These are phyloP conservation scores for Ochromonas danica DNA, from an alignment of 108 stramenopile genomes.

Conservation along the genomic window DNA sequence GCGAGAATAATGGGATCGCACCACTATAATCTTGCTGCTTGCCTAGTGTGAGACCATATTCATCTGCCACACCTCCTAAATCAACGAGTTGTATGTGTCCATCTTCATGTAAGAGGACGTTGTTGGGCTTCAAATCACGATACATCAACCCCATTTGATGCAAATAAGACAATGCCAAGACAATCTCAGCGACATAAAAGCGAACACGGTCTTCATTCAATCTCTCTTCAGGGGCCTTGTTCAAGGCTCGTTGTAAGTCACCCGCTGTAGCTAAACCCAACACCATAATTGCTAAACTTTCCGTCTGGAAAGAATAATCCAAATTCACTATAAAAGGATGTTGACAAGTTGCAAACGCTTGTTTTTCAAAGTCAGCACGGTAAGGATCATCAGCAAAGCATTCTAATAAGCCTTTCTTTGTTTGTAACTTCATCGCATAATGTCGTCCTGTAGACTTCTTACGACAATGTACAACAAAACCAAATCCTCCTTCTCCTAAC, in stretches of 20 bases:
- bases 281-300: slow-evolving; percentile 53
- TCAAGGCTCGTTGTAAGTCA: slow-evolving; percentile 53
- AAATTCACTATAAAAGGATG: slow-evolving; percentile 59
- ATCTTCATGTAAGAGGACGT: slow-evolving; percentile 57
- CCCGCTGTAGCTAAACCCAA: slow-evolving; percentile 56
- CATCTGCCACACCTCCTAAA: slow-evolving; percentile 47
- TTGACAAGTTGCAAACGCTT: slow-evolving; percentile 51
- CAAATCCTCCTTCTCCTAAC: slow-evolving; percentile 58
- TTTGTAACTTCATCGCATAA: slow-evolving; percentile 64
- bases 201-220: slow-evolving; percentile 42
- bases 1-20: slow-evolving; percentile 24
- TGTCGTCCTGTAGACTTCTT: slow-evolving; percentile 58
- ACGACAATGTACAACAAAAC: slow-evolving; percentile 52
- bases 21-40: neutral
- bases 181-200: slow-evolving; percentile 61
- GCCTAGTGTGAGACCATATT: slow-evolving; percentile 29
- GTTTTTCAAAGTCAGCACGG: slow-evolving; percentile 56
- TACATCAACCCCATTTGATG: slow-evolving; percentile 63
- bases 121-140: slow-evolving; percentile 60
- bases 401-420: slow-evolving; percentile 53
- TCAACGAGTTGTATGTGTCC: slow-evolving; percentile 65
- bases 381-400: slow-evolving; percentile 44
- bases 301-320: slow-evolving; percentile 63
- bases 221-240: slow-evolving; percentile 26
- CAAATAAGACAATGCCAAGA: slow-evolving; percentile 55